Evolutionary conservation across 2,329 filamentous ascomycete genomes (phyloP), one percentile per base, ranked within the genome.

Genomic region (Zymoseptoria ardabiliae): DNA sequence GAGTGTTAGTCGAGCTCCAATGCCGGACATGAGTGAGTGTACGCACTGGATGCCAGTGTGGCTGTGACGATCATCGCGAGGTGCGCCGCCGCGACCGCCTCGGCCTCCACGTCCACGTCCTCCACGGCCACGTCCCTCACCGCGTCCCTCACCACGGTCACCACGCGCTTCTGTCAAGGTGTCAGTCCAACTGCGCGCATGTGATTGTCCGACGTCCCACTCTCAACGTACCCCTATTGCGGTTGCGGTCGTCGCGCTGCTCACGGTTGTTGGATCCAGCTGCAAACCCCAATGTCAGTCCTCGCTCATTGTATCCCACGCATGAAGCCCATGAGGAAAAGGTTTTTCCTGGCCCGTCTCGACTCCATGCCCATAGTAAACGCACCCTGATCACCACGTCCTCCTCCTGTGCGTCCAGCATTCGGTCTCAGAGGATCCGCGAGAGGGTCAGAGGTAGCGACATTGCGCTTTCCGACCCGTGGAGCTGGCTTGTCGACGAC

Each of bases 351-450:
- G 23, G 28, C 55, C 45, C 49, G 23, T n/a, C 20, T n/a, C 35
- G 17, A 17, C 35, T 45, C 35, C 35, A 17, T 55, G 2, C 30
- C 23, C 52, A 41, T 7, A 49, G 21, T 30, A 56, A 25, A 55
- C 89, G 78, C 82, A 97, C 93, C 91, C 81, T 86, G 89, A 77
- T 97, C 93, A 78, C 86, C 95, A 74, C 89, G 90, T 74, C 81
- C 79, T 69, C 76, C 75, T 67, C 78, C 78, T 64, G 80, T 79
- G 66, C 78, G 77, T 66, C 75, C 73, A 65, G 74, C 72, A 50
- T 70, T 68, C 54, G 69, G 65, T 52, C 68, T 73, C 70, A 68
- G 57, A 73, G 76, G 65, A 60, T 72, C 69, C 25, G 52, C 54
- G 59, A 69, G 67, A 60, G 89, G 85, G 72, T 85, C 83, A 75